Evolutionary conservation across 345 rosid species (phyloP), one percentile per base, ranked within the genome.

Genomic region (Brassica napus): DNA sequence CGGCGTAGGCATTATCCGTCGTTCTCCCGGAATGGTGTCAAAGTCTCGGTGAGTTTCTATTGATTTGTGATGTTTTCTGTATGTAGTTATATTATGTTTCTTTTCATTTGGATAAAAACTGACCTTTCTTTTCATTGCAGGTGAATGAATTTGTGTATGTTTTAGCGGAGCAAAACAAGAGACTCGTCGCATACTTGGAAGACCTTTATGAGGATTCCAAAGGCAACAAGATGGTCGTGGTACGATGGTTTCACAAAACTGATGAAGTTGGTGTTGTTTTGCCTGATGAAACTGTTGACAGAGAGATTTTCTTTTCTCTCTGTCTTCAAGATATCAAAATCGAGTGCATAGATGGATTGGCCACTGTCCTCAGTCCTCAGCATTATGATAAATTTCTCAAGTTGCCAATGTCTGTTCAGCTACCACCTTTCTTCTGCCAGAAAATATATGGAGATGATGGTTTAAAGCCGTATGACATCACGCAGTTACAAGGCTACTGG

Each of bases 171-270:
- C 88, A 90, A 72, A 72, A 79, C 73, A 86, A 86, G 80, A 85
- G 87, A 26, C 97, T 89, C 76, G 82, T 91, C 87, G 98, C 97
- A 11, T 85, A 89, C 86, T 63, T 93, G 83, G 92, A 90, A 58
- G 97, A 91, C 83, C 89, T 93, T 80, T 93, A 87, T 0, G 98
- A 93, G 80, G 92, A 93, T 76, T 82, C 87, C 9, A 89, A 76
- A 76, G 90, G 89, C 84, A 86, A 68, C 78, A 90, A 86, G 83
- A 89, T 88, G 97, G 97, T 86, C 59, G 82, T 79, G 84, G 91
- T 91, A 82, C 93, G 87, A 68, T 93, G 98, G 98, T 90, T 90
- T 91, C 98, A 93, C 89, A 88, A 86, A 83, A 87, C 87, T 85
- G 95, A 90, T 73, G 97, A 92, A 89, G 91, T 92, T 87, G 97